A percentile compares a stretch with the other conserved stretches of the same genome.
Conservation (phyloP, 1,284 basidiomycete genomes). For the Sutorius eximius region DNA sequence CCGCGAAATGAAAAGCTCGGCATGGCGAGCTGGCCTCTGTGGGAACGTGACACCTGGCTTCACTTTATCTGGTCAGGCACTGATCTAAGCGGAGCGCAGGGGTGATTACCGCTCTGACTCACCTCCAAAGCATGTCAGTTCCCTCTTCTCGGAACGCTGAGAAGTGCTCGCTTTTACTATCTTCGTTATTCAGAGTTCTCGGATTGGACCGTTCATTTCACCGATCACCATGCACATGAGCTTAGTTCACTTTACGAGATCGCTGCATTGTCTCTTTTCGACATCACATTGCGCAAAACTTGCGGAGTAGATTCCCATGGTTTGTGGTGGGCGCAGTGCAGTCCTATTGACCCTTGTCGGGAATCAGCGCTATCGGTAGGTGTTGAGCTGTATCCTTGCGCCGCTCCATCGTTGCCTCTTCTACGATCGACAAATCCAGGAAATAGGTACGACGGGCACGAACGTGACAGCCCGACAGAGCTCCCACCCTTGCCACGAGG, state of each 20-base stretch:
- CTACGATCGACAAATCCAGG: neutral
- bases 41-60: conserved; percentile 22
- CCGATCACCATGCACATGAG: conserved; percentile 22
- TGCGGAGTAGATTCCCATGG: conserved; percentile 13
- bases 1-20: conserved; percentile 29
- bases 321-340: neutral
- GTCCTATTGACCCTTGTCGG: neutral
- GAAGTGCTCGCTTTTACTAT: conserved; percentile 6
- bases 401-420: neutral
- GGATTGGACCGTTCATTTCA: conserved; percentile 26
- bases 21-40: conserved; percentile 14
- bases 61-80: conserved; percentile 34
- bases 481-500: conserved; percentile 2
- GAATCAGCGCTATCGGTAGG: neutral
- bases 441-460: conserved; percentile 3
- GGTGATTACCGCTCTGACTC: conserved; percentile 29
- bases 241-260: conserved; percentile 11
- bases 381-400: neutral
- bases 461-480: conserved; percentile 3
- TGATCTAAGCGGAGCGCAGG: conserved; percentile 26
- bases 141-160: conserved; percentile 14
- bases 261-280: conserved; percentile 11
- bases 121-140: conserved; percentile 24
- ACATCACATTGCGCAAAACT: conserved; percentile 9
- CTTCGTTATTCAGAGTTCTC: conserved; percentile 20